A percentile compares a stretch with the other conserved stretches of the same genome.
Evolutionary conservation across 441 rosid genomes (phyloP).

Genomic region (Sinapis alba): DNA sequence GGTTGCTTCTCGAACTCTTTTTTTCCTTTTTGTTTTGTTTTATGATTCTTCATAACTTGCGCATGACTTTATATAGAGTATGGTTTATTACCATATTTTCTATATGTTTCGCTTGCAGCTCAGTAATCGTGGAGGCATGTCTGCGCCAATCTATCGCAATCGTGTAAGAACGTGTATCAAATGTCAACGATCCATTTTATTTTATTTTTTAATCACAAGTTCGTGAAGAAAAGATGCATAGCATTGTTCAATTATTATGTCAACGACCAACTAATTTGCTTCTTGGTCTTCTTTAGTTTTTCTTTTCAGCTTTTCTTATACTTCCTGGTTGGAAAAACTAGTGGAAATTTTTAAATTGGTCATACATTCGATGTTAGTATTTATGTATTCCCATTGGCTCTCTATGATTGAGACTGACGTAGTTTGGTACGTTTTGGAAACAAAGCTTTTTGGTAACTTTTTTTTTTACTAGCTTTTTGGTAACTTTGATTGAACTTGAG

Average conservation of each 20-base stretch:
- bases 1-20: background rate
- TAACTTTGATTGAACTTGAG: background rate
- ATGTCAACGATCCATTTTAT: conserved; percentile 26
- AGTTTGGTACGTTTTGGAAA: background rate
- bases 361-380: background rate
- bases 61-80: conserved; percentile 16
- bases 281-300: background rate
- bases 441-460: background rate
- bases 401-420: background rate
- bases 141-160: conserved; percentile 16
- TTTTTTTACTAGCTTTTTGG: background rate
- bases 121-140: conserved; percentile 17
- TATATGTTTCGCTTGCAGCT: background rate
- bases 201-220: background rate
- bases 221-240: conserved; percentile 25
- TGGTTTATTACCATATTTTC: background rate
- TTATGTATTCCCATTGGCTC: background rate
- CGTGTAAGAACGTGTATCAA: conserved; percentile 35
- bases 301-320: background rate
- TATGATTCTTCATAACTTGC: conserved; percentile 14
- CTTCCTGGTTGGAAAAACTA: background rate
- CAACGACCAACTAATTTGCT: conserved; percentile 14
- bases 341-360: background rate
- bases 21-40: background rate
- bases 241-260: conserved; percentile 33